A percentile compares a stretch with the other conserved stretches of the same genome.
Conservation (phyloP, 441 rosid genomes). For the Lepidium campestre region DNA sequence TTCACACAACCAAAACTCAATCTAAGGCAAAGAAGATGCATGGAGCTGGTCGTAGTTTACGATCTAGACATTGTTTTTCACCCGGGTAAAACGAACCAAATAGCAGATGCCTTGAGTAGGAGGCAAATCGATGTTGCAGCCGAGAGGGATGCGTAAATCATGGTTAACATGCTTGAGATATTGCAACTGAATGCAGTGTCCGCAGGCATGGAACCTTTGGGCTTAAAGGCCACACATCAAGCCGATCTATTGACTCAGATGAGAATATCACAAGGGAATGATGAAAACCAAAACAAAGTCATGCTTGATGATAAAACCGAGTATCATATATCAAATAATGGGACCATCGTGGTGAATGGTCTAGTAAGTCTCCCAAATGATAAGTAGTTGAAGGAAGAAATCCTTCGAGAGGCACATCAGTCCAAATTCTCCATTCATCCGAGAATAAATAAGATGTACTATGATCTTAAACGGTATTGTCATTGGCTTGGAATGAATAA, state of each 20-base stretch:
- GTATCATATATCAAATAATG: not conserved
- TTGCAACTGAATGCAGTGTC: not conserved
- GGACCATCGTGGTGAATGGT: not conserved
- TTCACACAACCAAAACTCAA: not conserved
- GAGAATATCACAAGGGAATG: not conserved
- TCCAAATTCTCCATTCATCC: no score
- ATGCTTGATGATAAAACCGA: not conserved
- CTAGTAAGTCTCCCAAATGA: not conserved
- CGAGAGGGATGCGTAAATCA: not conserved
- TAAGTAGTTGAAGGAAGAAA: no score
- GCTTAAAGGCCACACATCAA: not conserved
- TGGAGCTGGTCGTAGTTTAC: not conserved
- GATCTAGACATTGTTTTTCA: not conserved
- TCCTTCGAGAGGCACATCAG: no score
- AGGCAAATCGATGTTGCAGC: not conserved
- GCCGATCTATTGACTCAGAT: not conserved
- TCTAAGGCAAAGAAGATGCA: not conserved
- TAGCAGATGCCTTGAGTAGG: not conserved
- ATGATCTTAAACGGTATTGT: no score
- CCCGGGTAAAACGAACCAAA: not conserved
- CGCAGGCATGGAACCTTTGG: not conserved
- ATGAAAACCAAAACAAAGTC: not conserved
- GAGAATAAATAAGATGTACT: no score
- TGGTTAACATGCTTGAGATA: not conserved
- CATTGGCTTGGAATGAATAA: no score